These are phyloP conservation scores for Gentiana macrophylla DNA, from an alignment of 257 asterid species.

Conservation along the genomic window DNA sequence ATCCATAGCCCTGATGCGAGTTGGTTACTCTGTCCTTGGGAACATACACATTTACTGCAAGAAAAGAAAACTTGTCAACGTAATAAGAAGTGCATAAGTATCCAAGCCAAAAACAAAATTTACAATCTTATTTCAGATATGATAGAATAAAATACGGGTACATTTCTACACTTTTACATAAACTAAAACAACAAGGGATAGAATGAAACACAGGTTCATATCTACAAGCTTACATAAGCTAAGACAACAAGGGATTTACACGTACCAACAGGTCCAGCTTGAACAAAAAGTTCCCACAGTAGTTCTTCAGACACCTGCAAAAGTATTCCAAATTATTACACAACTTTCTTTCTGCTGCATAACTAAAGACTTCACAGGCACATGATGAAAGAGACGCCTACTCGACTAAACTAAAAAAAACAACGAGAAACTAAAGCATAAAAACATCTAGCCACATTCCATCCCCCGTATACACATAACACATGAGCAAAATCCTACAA, in stretches of 20 bases:
- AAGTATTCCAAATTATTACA: conserved; percentile 3
- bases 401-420: too few relatives aligned
- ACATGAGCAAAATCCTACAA: too few relatives aligned
- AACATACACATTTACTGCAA: conserved; percentile 81
- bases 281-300: conserved; percentile 90
- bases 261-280: conserved; percentile 96
- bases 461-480: too few relatives aligned
- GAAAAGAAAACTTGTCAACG: conserved; percentile 2
- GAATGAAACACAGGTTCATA: too few relatives aligned
- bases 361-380: too few relatives aligned
- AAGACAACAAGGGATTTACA: not conserved
- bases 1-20: conserved; percentile 93
- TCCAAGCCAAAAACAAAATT: not conserved
- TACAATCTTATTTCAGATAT: not conserved
- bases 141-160: too few relatives aligned
- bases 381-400: too few relatives aligned
- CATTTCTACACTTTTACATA: too few relatives aligned
- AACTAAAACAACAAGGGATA: too few relatives aligned
- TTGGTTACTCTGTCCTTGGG: conserved; percentile 94
- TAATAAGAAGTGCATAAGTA: conserved; percentile 2
- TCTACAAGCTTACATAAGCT: too few relatives aligned
- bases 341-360: not conserved
- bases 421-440: too few relatives aligned
- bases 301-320: conserved; percentile 78
- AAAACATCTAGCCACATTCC: too few relatives aligned